Evolutionary conservation across 2,329 filamentous ascomycete species (phyloP).

Genomic region (Bipolaris victoriae): DNA sequence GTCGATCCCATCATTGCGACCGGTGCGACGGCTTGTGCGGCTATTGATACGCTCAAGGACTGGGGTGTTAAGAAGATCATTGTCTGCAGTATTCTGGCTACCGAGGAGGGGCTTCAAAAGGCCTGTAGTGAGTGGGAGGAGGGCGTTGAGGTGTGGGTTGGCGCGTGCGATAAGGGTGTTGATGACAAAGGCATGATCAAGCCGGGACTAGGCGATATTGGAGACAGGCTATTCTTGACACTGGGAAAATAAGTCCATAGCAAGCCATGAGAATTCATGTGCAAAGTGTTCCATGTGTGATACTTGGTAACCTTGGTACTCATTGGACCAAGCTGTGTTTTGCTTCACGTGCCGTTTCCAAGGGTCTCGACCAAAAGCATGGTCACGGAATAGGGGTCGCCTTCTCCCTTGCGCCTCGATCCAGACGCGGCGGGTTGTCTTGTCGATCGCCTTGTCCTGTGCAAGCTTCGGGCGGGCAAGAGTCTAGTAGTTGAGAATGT

Average conservation of each 20-base stretch:
- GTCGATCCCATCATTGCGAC: slow-evolving; percentile 95
- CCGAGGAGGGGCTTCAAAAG: slow-evolving; percentile 69
- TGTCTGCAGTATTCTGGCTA: slow-evolving; percentile 76
- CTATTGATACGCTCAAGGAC: slow-evolving; percentile 85
- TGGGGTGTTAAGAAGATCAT: slow-evolving; percentile 89
- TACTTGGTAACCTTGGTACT: not conserved
- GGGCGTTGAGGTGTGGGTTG: slow-evolving; percentile 80
- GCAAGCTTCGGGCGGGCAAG: not conserved
- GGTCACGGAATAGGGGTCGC: too few relatives aligned
- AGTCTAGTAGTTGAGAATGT: not conserved
- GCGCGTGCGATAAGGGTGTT: slow-evolving; percentile 75
- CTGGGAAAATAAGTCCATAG: slow-evolving; percentile 68
- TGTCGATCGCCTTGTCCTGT: not conserved
- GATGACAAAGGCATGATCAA: slow-evolving; percentile 87
- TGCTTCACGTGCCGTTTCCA: not conserved
- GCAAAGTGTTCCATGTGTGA: not conserved
- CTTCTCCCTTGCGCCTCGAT: not conserved
- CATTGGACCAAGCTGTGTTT: not conserved
- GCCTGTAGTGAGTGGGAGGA: slow-evolving; percentile 81
- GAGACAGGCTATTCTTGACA: slow-evolving; percentile 87
- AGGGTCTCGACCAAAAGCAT: not conserved
- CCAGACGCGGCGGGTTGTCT: not conserved
- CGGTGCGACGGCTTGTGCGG: slow-evolving; percentile 85
- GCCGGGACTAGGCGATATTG: slow-evolving; percentile 88
- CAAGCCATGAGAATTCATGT: not conserved